These are phyloP conservation scores for Ophiocordyceps australis DNA, from an alignment of 2,329 filamentous ascomycete species.

Conservation along the genomic window DNA sequence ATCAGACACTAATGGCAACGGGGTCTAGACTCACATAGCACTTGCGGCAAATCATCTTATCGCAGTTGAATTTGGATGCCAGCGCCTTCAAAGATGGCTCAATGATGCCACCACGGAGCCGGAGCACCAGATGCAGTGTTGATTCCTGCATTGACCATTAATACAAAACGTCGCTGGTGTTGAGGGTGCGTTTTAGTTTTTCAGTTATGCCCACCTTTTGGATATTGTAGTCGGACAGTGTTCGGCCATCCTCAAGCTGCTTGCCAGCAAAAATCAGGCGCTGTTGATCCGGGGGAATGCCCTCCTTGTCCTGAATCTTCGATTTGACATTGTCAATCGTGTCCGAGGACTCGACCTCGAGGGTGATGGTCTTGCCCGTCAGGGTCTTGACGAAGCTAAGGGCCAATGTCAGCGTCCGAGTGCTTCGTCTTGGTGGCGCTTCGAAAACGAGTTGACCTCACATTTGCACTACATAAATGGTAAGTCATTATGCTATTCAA, in stretches of 20 bases:
- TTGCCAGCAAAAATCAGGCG: slow-evolving; percentile 97
- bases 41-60: slow-evolving; percentile 99
- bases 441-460: slow-evolving; percentile 41
- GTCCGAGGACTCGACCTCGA: slow-evolving; percentile 97
- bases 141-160: slow-evolving; percentile 52
- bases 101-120: slow-evolving; percentile 97
- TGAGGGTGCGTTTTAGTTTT: too few species aligned
- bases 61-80: slow-evolving; percentile 99
- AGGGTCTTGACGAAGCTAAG: slow-evolving; percentile 99
- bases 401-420: too few species aligned
- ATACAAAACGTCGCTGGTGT: slow-evolving; percentile 3
- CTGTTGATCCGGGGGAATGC: slow-evolving; percentile 95
- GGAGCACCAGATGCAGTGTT: slow-evolving; percentile 93
- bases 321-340: slow-evolving; percentile 99
- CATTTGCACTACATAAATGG: slow-evolving; percentile 59
- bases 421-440: too few species aligned
- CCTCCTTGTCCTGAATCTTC: slow-evolving; percentile 99
- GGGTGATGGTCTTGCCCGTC: slow-evolving; percentile 99
- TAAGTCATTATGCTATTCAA: slow-evolving; percentile 25
- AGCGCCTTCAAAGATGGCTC: slow-evolving; percentile 98
- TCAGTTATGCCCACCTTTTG: slow-evolving; percentile 57
- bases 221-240: slow-evolving; percentile 97
- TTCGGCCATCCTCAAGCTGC: slow-evolving; percentile 97
- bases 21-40: slow-evolving; percentile 67
- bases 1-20: too few species aligned